A percentile compares a stretch with the other conserved stretches of the same genome.
phyloP scores from a whole-genome alignment of 2,329 filamentous ascomycete species.

The Aureobasidium sp. region DNA sequence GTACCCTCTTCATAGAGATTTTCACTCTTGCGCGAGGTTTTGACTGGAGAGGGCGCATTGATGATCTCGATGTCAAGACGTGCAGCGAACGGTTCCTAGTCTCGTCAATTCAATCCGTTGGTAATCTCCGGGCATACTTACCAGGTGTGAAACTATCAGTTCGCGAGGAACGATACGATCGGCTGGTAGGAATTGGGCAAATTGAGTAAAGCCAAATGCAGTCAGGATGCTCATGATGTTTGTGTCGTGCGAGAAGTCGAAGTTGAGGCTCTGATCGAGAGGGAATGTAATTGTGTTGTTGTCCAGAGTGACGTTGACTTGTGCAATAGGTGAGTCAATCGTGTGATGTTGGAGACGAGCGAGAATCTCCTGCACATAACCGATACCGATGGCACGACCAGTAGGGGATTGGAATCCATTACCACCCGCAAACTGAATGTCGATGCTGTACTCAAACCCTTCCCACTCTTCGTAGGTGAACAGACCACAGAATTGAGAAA shows the following conservation, averaged over 20 bases:
- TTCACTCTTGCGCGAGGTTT: slow-evolving; percentile 40
- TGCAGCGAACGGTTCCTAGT: slow-evolving; percentile 57
- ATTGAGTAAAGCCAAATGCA: slow-evolving; percentile 65
- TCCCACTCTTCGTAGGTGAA: slow-evolving; percentile 71
- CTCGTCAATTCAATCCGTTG: slow-evolving; percentile 20
- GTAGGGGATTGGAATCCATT: slow-evolving; percentile 57
- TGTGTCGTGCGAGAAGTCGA: slow-evolving; percentile 70
- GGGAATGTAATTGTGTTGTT: slow-evolving; percentile 62
- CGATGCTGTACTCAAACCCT: slow-evolving; percentile 62
- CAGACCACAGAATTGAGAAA: slow-evolving; percentile 63
- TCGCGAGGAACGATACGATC: slow-evolving; percentile 49
- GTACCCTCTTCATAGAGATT: slow-evolving; percentile 43
- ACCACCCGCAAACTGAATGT: slow-evolving; percentile 51
- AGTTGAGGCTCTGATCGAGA: slow-evolving; percentile 62
- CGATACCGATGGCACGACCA: slow-evolving; percentile 63
- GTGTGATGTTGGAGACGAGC: slow-evolving; percentile 60
- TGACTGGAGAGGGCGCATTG: slow-evolving; percentile 55
- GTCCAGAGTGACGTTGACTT: slow-evolving; percentile 61
- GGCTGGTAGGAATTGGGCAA: slow-evolving; percentile 51
- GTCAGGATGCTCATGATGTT: slow-evolving; percentile 63
- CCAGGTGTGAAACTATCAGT: slow-evolving; percentile 56
- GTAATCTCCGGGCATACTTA: neutral
- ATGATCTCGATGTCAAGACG: slow-evolving; percentile 69
- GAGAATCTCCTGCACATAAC: slow-evolving; percentile 64
- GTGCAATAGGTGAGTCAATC: slow-evolving; percentile 34